Evolutionary conservation across 2,329 filamentous ascomycete species (phyloP).

Genomic region (Curvularia hawaiiensis): DNA sequence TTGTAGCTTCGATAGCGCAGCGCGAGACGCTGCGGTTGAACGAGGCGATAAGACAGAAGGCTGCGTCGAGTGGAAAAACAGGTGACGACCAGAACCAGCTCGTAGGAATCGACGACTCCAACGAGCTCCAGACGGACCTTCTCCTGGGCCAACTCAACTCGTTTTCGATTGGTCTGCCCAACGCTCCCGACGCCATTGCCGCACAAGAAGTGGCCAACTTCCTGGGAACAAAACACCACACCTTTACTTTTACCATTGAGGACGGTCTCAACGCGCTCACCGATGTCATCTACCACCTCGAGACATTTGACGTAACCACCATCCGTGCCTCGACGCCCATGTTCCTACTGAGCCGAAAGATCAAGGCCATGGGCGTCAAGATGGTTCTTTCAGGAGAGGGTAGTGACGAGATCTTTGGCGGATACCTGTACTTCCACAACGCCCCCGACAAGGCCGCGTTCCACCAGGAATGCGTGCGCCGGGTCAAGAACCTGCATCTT

Average conservation of each 20-base stretch:
- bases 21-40: conserved; percentile 83
- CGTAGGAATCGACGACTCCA: conserved; percentile 92
- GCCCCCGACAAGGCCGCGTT: conserved; percentile 91
- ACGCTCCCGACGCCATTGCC: conserved; percentile 88
- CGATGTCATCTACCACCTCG: conserved; percentile 97
- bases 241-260: conserved; percentile 97
- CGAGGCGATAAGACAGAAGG: conserved; percentile 59
- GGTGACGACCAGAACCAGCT: conserved; percentile 56
- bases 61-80: conserved; percentile 37
- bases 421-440: conserved; percentile 97
- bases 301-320: conserved; percentile 97
- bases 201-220: conserved; percentile 94
- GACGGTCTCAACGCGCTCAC: conserved; percentile 96
- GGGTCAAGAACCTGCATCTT: conserved; percentile 95
- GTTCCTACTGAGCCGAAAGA: conserved; percentile 97
- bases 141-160: conserved; percentile 96
- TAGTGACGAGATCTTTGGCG: conserved; percentile 97
- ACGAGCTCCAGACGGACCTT: conserved; percentile 86
- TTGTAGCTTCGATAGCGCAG: conserved; percentile 95
- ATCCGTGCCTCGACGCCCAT: conserved; percentile 98
- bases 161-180: conserved; percentile 96
- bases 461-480: conserved; percentile 91
- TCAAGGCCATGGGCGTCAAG: conserved; percentile 99
- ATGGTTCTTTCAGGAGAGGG: conserved; percentile 98
- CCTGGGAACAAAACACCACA: conserved; percentile 96